phyloP scores from a whole-genome alignment of 139 green algal genomes.

The Coelastrella sp. region DNA sequence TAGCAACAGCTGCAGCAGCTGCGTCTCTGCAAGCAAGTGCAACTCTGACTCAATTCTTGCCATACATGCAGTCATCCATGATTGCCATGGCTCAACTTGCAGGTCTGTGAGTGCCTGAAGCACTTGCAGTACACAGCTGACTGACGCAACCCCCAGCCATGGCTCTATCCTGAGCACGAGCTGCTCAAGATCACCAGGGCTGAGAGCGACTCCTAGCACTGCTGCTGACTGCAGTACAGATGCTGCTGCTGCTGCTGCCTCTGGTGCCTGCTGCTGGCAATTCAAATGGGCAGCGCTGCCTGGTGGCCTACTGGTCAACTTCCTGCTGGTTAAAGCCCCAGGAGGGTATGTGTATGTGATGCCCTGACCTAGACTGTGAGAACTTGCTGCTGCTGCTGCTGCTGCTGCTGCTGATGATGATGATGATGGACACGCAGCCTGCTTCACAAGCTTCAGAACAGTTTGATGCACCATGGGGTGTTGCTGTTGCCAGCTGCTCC shows the following conservation, averaged over 20 bases:
- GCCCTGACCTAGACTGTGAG: background rate
- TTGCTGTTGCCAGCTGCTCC: background rate
- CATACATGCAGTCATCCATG: background rate
- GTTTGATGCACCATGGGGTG: background rate
- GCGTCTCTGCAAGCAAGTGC: background rate
- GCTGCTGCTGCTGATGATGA: background rate
- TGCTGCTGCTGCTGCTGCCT: constrained; percentile 12
- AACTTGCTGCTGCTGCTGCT: background rate
- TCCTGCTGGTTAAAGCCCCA: constrained; percentile 4
- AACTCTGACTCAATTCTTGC: background rate
- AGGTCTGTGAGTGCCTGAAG: constrained; percentile 9
- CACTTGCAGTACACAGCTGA: background rate
- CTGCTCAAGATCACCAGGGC: background rate
- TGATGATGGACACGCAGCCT: too few species aligned
- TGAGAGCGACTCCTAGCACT: background rate
- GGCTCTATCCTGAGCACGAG: constrained; percentile 5
- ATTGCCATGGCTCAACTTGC: constrained; percentile 13
- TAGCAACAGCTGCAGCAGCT: constrained; percentile 30
- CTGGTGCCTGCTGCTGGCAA: background rate
- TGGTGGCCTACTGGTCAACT: background rate
- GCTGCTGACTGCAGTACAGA: constrained; percentile 1
- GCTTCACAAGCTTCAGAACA: background rate
- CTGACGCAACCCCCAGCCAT: background rate
- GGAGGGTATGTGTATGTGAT: background rate
- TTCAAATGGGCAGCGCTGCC: background rate